Conservation (phyloP, 768 basidiomycete species). For the Naganishia randhawae region DNA sequence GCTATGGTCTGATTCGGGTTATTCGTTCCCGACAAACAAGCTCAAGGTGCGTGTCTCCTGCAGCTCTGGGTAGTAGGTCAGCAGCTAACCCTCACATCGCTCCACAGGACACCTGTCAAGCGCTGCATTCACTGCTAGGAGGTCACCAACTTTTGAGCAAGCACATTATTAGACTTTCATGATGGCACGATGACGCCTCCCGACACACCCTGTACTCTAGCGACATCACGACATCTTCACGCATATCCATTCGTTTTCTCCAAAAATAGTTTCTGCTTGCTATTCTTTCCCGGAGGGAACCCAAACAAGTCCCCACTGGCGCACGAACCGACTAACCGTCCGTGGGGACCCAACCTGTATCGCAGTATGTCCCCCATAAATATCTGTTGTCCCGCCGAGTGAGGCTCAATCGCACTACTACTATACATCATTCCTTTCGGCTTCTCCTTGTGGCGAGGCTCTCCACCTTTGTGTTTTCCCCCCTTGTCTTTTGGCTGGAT, state of each 20-base stretch:
- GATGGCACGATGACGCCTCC: neutral
- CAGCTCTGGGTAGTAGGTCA: neutral
- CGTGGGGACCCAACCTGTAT: neutral
- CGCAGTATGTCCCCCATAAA: neutral
- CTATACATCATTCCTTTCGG: neutral
- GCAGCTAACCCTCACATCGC: neutral
- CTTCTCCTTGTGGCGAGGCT: neutral
- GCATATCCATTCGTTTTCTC: neutral
- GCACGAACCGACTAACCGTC: neutral
- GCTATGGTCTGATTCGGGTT: neutral
- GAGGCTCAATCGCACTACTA: too few species aligned
- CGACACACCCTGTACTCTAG: neutral
- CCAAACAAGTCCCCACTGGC: neutral
- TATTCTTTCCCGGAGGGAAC: neutral
- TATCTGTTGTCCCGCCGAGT: neutral
- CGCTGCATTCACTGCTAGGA: neutral
- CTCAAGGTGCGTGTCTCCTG: slow-evolving; percentile 19
- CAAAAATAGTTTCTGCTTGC: neutral
- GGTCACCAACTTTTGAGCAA: neutral
- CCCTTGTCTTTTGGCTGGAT: too few species aligned
- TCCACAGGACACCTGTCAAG: slow-evolving; percentile 7
- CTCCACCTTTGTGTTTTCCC: too few species aligned
- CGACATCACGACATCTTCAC: neutral
- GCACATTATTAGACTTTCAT: neutral
- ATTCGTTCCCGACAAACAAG: slow-evolving; percentile 21